phyloP scores from a whole-genome alignment of 345 rosid species.

The Cardamine chenopodiifolia region DNA sequence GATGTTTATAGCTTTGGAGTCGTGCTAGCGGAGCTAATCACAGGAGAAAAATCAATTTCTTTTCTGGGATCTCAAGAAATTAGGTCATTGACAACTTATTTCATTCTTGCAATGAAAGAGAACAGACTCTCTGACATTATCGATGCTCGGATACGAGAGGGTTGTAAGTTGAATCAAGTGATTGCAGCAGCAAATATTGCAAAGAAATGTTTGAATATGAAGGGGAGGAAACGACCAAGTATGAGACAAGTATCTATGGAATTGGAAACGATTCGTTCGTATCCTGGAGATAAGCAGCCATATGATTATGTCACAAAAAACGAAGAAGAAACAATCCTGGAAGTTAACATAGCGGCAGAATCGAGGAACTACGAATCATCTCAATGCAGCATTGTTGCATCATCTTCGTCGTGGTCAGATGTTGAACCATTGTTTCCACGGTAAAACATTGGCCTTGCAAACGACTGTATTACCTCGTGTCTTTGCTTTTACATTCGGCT shows the following conservation, averaged over 20 bases:
- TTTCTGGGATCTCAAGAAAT: conserved; percentile 31
- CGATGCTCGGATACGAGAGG: conserved; percentile 22
- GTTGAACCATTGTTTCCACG: conserved; percentile 26
- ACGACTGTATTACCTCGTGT: background rate
- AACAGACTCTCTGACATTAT: conserved; percentile 18
- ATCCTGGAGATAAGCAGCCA: background rate
- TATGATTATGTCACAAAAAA: background rate
- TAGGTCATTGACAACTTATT: conserved; percentile 39
- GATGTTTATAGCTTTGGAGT: conserved; percentile 60
- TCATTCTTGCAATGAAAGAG: conserved; percentile 16
- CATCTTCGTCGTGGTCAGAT: conserved; percentile 15
- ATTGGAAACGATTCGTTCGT: conserved; percentile 27
- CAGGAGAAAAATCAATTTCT: conserved; percentile 38
- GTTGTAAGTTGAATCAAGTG: conserved; percentile 13
- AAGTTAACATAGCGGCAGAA: background rate
- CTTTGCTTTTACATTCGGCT: conserved; percentile 3
- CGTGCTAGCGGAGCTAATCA: conserved; percentile 47
- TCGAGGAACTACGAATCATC: conserved; percentile 12
- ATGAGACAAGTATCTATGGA: conserved; percentile 48
- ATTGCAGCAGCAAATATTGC: conserved; percentile 41
- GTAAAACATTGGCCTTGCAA: background rate
- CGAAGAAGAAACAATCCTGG: conserved; percentile 4
- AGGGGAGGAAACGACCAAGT: conserved; percentile 48
- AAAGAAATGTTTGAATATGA: conserved; percentile 38
- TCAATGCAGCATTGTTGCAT: background rate